Conservation (phyloP, 1,284 basidiomycete genomes). For the Naganishia sp. region DNA sequence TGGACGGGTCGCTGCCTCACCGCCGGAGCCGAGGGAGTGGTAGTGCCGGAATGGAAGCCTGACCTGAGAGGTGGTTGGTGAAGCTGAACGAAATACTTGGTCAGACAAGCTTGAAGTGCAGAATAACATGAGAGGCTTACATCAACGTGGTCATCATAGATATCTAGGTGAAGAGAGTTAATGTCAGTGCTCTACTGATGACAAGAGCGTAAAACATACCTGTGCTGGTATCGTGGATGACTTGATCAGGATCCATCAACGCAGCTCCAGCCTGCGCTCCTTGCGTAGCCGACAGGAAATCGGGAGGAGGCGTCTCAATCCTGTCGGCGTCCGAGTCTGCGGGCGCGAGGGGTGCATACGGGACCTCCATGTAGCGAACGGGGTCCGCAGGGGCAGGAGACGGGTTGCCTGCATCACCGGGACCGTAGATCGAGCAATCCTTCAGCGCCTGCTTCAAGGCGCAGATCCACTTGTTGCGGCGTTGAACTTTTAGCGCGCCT, state of each 20-base stretch:
- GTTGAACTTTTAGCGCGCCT: conserved; percentile 66
- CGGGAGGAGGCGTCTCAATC: conserved; percentile 46
- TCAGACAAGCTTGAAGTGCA: too few relatives aligned
- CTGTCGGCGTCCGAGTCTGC: conserved; percentile 48
- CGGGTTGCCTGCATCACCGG: conserved; percentile 65
- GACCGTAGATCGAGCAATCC: conserved; percentile 74
- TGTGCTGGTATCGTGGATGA: conserved; percentile 46
- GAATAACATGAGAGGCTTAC: conserved; percentile 14
- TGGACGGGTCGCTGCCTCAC: conserved; percentile 22
- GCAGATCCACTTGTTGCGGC: conserved; percentile 89
- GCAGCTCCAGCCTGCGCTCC: conserved; percentile 35
- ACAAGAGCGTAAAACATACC: conserved; percentile 34
- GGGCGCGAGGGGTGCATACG: conserved; percentile 65
- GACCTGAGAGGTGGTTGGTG: conserved; percentile 6
- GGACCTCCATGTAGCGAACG: conserved; percentile 67
- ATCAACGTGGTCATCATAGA: conserved; percentile 31
- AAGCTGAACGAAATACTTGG: neutral
- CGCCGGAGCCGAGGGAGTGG: neutral
- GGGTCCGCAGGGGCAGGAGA: conserved; percentile 58
- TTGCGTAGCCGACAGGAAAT: conserved; percentile 48
- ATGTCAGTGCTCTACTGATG: neutral
- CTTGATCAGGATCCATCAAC: conserved; percentile 44
- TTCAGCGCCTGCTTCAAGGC: conserved; percentile 68
- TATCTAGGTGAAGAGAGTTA: conserved; percentile 1
- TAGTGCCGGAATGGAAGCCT: neutral